Percentiles rank a stretch among this genome's conserved stretches.
phyloP scores from a whole-genome alignment of 177 flowering plant genomes.

The Telopea speciosissima region DNA sequence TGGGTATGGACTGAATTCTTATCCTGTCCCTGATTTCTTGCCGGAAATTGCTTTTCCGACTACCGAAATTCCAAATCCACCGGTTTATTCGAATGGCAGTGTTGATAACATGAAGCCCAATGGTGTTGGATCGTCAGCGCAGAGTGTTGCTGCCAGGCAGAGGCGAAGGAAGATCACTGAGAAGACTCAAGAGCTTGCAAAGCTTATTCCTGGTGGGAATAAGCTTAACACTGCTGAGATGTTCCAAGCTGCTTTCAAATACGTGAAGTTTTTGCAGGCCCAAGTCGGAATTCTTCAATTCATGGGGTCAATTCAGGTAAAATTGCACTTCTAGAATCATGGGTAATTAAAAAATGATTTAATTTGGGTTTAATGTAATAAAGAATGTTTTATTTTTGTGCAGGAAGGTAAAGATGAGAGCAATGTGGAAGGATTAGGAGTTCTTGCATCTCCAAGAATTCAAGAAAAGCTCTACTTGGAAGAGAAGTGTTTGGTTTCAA shows the following conservation, averaged over 20 bases:
- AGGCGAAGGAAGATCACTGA: slow-evolving; percentile 66
- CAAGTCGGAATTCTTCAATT: slow-evolving; percentile 47
- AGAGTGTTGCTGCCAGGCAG: slow-evolving; percentile 61
- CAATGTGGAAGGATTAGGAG: slow-evolving; percentile 17
- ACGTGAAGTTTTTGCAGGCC: slow-evolving; percentile 59
- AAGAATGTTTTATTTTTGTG: slow-evolving; percentile 1
- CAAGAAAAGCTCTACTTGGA: slow-evolving; percentile 51
- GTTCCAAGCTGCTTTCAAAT: slow-evolving; percentile 63
- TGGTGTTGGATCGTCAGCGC: slow-evolving; percentile 25
- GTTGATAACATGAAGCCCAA: neutral
- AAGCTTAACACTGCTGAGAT: slow-evolving; percentile 80
- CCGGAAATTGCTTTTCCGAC: neutral
- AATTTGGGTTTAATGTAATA: neutral
- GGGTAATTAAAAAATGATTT: neutral
- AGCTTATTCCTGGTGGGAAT: slow-evolving; percentile 65
- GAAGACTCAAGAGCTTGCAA: slow-evolving; percentile 73
- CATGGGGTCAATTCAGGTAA: slow-evolving; percentile 23
- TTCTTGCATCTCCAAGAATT: slow-evolving; percentile 30
- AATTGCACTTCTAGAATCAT: neutral
- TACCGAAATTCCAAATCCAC: neutral
- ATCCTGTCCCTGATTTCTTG: neutral
- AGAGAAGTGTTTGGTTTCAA: slow-evolving; percentile 55
- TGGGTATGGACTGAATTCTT: neutral
- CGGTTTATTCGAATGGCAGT: neutral
- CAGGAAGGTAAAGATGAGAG: slow-evolving; percentile 16